Evolutionary conservation across 805 yeast genomes (phyloP), one percentile per base, ranked within the genome.

Genomic region (Spathaspora sp.): DNA sequence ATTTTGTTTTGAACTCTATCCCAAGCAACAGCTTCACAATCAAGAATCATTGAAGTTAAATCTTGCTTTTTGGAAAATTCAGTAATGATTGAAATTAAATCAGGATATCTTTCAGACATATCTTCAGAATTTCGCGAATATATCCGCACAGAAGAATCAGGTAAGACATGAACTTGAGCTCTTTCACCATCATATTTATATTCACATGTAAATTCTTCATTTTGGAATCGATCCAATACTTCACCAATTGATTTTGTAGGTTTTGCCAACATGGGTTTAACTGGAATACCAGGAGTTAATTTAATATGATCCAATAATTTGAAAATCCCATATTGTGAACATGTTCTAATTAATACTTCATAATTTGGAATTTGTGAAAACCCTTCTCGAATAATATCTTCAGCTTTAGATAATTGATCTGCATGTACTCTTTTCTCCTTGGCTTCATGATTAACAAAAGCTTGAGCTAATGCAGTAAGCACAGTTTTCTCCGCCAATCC

Each of bases 1-100:
- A 94, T 93, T 66, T 86, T 88, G n/a, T 81, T 67, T 19, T 78
- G 76, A 49, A 79, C 86, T 51, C 85, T 75, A 67, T 93, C 97
- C 96, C 96, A 94, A 0, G 99, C 99, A 8, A 94, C 99, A 7
- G 97, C 97, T 69, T 94, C 99, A 70, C 97, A 88, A 66, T 94
- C 99, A 52, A 94, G 67, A 52, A 94, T 90, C 66, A 93, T 76
- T 8, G 88, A 79, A 20, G 49, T 49, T 16, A 57, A 48, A 14
- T 56, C 58, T 31, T 67, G 67, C 5, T 57, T 64, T 23, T 71
- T 69, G 42, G 83, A 61, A 53, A 86, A 83, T 40, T 85, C 86
- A 44, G 80, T 79, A 17, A 89, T 77, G 43, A 88, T 83, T 1
- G 84, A 77, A 12, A 87, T 73, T 54, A 94, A 80, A 68, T 94